phyloP scores from a whole-genome alignment of 148 eudicot species.

The Rhododendron williamsianum region DNA sequence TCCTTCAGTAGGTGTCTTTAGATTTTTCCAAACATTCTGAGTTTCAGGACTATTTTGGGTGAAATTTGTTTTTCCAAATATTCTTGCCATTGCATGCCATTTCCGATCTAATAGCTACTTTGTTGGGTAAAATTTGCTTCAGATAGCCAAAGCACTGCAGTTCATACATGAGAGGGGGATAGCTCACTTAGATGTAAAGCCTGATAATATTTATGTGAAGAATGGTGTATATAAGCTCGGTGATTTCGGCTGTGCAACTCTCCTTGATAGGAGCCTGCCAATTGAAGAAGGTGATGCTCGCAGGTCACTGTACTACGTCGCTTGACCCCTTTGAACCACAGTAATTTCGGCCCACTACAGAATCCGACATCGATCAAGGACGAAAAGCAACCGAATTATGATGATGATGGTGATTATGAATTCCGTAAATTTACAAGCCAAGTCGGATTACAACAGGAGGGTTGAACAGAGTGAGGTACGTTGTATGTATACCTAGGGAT shows the following conservation, averaged over 20 bases:
- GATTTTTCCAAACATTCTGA: neutral
- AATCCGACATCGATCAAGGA: too few species aligned
- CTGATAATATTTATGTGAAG: slow-evolving; percentile 87
- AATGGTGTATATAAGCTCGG: slow-evolving; percentile 80
- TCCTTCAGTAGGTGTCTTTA: neutral
- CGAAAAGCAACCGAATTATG: too few species aligned
- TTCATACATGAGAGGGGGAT: slow-evolving; percentile 73
- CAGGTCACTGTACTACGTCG: too few species aligned
- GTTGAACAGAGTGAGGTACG: too few species aligned
- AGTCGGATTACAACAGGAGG: too few species aligned
- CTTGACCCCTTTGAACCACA: too few species aligned
- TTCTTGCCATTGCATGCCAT: neutral
- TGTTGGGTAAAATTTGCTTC: slow-evolving; percentile 14
- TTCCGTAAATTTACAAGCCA: too few species aligned
- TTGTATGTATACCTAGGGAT: too few species aligned
- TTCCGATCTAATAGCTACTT: neutral
- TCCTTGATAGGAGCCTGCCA: slow-evolving; percentile 68
- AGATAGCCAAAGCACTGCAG: slow-evolving; percentile 82
- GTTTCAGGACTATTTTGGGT: neutral
- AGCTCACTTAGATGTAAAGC: slow-evolving; percentile 91
- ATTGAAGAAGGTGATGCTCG: slow-evolving; percentile 91
- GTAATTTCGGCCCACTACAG: too few species aligned
- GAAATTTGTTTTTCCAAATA: neutral
- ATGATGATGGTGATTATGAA: too few species aligned
- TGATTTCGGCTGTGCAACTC: slow-evolving; percentile 96